A percentile compares a stretch with the other conserved stretches of the same genome.
These are phyloP conservation scores for Graphilbum sp. DNA, from an alignment of 2,329 filamentous ascomycete genomes.

Conservation along the genomic window DNA sequence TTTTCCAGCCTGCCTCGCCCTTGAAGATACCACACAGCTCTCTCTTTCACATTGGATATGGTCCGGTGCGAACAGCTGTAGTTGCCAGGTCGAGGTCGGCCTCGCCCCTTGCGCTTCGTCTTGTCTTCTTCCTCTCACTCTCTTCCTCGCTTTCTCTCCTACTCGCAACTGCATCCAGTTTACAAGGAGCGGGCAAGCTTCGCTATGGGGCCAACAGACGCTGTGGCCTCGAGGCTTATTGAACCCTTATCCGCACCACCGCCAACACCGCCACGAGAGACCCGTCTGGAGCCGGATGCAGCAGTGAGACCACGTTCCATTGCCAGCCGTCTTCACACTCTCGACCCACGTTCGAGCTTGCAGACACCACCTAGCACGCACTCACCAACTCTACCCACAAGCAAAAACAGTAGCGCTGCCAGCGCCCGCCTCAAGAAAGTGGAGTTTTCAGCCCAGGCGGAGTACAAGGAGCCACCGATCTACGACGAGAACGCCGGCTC, in stretches of 20 bases:
- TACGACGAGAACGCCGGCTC: conserved; percentile 20
- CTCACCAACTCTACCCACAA: conserved; percentile 20
- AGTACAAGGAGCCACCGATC: conserved; percentile 37
- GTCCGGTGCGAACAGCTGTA: not conserved
- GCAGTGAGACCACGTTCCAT: not conserved
- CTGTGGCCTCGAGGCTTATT: conserved; percentile 23
- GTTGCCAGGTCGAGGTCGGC: not conserved
- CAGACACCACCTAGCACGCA: conserved; percentile 36
- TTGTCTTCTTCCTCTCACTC: not conserved
- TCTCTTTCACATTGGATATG: conserved; percentile 2
- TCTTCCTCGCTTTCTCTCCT: not conserved
- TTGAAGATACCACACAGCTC: not conserved
- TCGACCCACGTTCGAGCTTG: conserved; percentile 22
- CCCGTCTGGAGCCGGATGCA: conserved; percentile 19
- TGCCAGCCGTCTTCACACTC: conserved; percentile 6
- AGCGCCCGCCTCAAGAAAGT: conserved; percentile 36
- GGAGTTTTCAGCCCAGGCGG: conserved; percentile 38
- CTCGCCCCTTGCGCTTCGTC: conserved; percentile 1
- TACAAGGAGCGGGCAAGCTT: not conserved
- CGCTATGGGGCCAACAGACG: conserved; percentile 22
- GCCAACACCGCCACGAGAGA: conserved; percentile 50
- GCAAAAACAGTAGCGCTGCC: conserved; percentile 8
- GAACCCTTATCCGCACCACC: conserved; percentile 40
- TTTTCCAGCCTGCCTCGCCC: not conserved
- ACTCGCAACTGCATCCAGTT: not conserved